Evolutionary conservation across 495 filamentous ascomycete species (phyloP).

Genomic region (Lindgomyces ingoldianus): DNA sequence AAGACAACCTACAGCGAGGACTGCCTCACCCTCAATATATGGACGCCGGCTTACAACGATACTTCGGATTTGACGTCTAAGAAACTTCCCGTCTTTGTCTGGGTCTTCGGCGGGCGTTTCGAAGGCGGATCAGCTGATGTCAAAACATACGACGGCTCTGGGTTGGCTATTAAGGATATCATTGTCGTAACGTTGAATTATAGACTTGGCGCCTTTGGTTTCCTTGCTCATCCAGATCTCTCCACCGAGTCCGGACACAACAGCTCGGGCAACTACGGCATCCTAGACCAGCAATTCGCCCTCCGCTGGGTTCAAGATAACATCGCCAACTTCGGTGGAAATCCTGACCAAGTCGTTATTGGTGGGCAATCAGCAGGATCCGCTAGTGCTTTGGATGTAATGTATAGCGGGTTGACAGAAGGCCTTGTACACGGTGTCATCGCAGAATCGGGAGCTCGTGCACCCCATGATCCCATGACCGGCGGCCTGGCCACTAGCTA

Average conservation of each 20-base stretch:
- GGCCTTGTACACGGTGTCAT: slow-evolving; percentile 1
- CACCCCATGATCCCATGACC: neutral
- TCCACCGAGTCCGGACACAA: slow-evolving; percentile 6
- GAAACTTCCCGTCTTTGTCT: neutral
- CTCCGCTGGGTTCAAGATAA: slow-evolving; percentile 63
- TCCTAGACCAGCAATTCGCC: slow-evolving; percentile 68
- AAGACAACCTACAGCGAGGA: neutral
- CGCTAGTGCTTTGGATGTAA: neutral
- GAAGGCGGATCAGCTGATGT: slow-evolving; percentile 1
- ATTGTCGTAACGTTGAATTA: slow-evolving; percentile 9
- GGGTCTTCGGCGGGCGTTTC: slow-evolving; percentile 8
- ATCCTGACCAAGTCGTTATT: slow-evolving; percentile 25
- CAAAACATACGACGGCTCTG: slow-evolving; percentile 2
- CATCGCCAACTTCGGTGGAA: slow-evolving; percentile 30
- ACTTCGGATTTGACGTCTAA: neutral
- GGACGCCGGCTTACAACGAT: slow-evolving; percentile 7
- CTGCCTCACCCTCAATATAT: slow-evolving; percentile 4
- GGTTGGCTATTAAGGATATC: neutral
- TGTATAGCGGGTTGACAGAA: neutral
- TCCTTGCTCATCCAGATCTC: slow-evolving; percentile 4
- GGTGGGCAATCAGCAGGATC: slow-evolving; percentile 7
- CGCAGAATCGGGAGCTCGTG: slow-evolving; percentile 5
- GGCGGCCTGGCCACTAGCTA: neutral
- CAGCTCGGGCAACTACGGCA: slow-evolving; percentile 42
- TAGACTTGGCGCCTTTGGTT: neutral